Conservation (phyloP, 169 alveolate species). For the Theileria luwenshuni region DNA sequence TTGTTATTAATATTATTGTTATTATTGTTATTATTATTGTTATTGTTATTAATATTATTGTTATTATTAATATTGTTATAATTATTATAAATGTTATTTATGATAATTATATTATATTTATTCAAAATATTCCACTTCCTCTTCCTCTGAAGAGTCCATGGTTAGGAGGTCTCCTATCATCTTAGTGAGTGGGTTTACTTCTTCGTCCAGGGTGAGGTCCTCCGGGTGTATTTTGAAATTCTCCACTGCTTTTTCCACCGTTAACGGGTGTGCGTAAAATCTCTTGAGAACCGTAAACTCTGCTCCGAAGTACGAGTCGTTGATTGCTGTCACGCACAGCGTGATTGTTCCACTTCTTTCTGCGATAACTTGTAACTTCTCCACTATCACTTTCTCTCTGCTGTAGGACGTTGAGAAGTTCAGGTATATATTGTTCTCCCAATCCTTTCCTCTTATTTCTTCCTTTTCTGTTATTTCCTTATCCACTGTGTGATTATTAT, state of each 20-base stretch:
- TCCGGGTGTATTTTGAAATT: slow-evolving; percentile 83
- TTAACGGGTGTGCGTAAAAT: slow-evolving; percentile 49
- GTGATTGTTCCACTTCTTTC: slow-evolving; percentile 77
- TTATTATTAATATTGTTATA: too few species aligned
- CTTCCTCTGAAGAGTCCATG: slow-evolving; percentile 79
- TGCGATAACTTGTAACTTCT: slow-evolving; percentile 74
- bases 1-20: too few species aligned
- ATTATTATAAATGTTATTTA: too few species aligned
- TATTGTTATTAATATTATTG: too few species aligned
- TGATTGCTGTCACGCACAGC: slow-evolving; percentile 66
- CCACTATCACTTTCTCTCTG: slow-evolving; percentile 73
- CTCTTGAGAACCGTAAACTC: slow-evolving; percentile 68
- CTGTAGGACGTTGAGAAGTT: slow-evolving; percentile 67
- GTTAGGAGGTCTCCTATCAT: slow-evolving; percentile 78
- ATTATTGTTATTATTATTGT: too few species aligned
- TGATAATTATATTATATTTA: too few species aligned
- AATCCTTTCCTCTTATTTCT: slow-evolving; percentile 4
- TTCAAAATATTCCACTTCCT: slow-evolving; percentile 70
- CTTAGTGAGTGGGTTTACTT: slow-evolving; percentile 81
- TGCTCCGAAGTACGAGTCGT: slow-evolving; percentile 82
- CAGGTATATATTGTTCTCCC: slow-evolving; percentile 14
- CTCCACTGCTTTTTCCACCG: slow-evolving; percentile 37
- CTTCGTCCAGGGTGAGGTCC: slow-evolving; percentile 83
- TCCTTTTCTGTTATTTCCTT: background rate
- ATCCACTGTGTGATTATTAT: background rate